Evolutionary conservation across 2,329 filamentous ascomycete species (phyloP).

Genomic region (Ophiostoma australiae): DNA sequence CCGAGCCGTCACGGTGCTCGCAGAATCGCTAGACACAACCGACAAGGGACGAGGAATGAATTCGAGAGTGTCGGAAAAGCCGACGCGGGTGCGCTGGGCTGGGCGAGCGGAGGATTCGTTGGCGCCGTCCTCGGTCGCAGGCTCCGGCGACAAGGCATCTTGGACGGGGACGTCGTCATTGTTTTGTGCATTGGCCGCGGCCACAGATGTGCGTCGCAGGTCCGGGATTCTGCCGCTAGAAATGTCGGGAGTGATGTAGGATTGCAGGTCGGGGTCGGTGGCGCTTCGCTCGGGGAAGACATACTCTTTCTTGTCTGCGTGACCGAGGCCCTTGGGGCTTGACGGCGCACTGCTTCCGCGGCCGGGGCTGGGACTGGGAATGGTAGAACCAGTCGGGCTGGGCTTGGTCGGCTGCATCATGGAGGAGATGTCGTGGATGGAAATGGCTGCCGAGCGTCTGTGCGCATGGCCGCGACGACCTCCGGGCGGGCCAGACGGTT

Average conservation of each 20-base stretch:
- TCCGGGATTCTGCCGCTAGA: not conserved
- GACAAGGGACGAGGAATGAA: constrained; percentile 80
- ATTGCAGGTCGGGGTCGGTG: constrained; percentile 20
- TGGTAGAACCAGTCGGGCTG: not conserved
- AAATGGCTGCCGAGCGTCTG: constrained; percentile 75
- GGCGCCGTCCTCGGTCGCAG: not conserved
- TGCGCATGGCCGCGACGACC: constrained; percentile 69
- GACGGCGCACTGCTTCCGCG: constrained; percentile 59
- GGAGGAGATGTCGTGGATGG: constrained; percentile 70
- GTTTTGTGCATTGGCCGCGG: not conserved
- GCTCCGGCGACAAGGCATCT: not conserved
- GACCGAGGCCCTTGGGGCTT: constrained; percentile 52
- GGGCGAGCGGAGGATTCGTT: constrained; percentile 25
- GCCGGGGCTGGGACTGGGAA: constrained; percentile 40
- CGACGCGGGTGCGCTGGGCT: constrained; percentile 59
- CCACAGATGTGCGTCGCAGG: not conserved
- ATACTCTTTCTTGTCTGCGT: constrained; percentile 35
- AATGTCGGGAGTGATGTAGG: constrained; percentile 21
- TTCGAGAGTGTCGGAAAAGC: constrained; percentile 78
- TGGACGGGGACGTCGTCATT: not conserved
- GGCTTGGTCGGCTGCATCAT: constrained; percentile 59
- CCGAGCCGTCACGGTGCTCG: constrained; percentile 67
- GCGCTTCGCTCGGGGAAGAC: constrained; percentile 28
- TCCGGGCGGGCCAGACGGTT: constrained; percentile 25
- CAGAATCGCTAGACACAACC: constrained; percentile 76